Evolutionary conservation across 2,329 filamentous ascomycete genomes (phyloP), one percentile per base, ranked within the genome.

Genomic region (Cladophialophora yegresii): DNA sequence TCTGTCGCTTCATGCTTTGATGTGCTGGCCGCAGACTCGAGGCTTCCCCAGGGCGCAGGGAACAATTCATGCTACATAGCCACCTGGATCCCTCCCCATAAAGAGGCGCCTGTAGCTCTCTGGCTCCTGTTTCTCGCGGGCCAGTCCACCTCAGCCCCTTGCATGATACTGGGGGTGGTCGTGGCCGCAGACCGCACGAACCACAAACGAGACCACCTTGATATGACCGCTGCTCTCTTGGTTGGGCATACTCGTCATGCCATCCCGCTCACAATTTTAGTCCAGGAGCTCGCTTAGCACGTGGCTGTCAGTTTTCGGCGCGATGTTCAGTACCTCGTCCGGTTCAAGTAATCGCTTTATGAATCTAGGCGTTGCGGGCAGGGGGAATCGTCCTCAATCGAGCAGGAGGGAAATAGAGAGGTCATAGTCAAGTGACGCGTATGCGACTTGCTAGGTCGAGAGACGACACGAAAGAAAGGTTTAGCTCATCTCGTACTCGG

Each of bases 101-200:
- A 54, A 54, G n/a, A 58, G 30, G 54, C 60, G 45, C 23, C 32
- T 43, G 54, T 36, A 23, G 28, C n/a, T 49, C 50, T 59, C 28
- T 53, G 33, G 26, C 30, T 9, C 20, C 23, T 50, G 26, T 50
- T 32, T 13, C 33, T 16, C 16, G 43, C 22, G 12, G n/a, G 32
- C 32, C 49, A 33, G 16, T 56, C 36, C 22, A 50, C 23, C 57
- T 32, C 45, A 22, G 32, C 28, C 64, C 62, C 62, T 58, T 62
- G 64, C 64, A 61, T 67, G 61, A 53, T 26, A 50, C 20, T 50
- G 47, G 47, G 10, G 20, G 47, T 20, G 49, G 54, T 53, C 43
- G 57, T 50, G 57, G 33, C 61, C 36, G 54, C 61, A 64, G 30
- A 49, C 54, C 57, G 16, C 57, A 43, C 57, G 57, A 59, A 59